Percentiles rank a stretch among this genome's conserved stretches.
Evolutionary conservation across 1,139 yeast species (phyloP).

Genomic region (Pichia sp.): DNA sequence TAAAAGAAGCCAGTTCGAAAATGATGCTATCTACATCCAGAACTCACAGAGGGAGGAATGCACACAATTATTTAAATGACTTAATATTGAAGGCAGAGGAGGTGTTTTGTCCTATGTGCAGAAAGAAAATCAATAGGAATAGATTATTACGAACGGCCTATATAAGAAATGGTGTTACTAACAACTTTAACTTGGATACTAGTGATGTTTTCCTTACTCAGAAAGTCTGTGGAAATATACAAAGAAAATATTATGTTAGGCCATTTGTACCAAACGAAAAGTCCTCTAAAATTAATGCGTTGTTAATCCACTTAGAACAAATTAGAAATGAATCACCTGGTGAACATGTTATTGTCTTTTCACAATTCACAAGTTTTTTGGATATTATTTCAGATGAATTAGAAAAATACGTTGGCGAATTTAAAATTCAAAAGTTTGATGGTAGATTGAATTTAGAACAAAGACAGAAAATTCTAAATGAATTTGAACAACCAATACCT

Average conservation of each 20-base stretch:
- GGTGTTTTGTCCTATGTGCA: conserved; percentile 58
- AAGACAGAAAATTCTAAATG: conserved; percentile 53
- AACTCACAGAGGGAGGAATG: not conserved
- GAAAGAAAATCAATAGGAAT: conserved; percentile 38
- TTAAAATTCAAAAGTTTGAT: conserved; percentile 61
- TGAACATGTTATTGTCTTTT: conserved; percentile 79
- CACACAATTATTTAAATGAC: not conserved
- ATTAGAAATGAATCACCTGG: conserved; percentile 50
- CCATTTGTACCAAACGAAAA: conserved; percentile 45
- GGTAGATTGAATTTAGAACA: conserved; percentile 69
- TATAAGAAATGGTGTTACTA: conserved; percentile 1
- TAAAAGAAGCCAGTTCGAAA: not conserved
- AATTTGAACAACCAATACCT: conserved; percentile 34
- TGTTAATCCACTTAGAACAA: conserved; percentile 50
- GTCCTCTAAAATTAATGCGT: conserved; percentile 72
- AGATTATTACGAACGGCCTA: conserved; percentile 35
- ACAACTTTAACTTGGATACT: conserved; percentile 3
- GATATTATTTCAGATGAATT: conserved; percentile 69
- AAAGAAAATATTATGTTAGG: conserved; percentile 27
- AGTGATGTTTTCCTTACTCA: conserved; percentile 13
- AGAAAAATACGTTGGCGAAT: conserved; percentile 37
- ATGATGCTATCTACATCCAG: not conserved
- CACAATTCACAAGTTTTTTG: conserved; percentile 81
- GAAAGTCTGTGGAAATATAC: conserved; percentile 5
- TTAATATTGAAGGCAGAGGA: conserved; percentile 14